Conservation (phyloP, 148 eudicot species). For the Amaranthus cruentus region DNA sequence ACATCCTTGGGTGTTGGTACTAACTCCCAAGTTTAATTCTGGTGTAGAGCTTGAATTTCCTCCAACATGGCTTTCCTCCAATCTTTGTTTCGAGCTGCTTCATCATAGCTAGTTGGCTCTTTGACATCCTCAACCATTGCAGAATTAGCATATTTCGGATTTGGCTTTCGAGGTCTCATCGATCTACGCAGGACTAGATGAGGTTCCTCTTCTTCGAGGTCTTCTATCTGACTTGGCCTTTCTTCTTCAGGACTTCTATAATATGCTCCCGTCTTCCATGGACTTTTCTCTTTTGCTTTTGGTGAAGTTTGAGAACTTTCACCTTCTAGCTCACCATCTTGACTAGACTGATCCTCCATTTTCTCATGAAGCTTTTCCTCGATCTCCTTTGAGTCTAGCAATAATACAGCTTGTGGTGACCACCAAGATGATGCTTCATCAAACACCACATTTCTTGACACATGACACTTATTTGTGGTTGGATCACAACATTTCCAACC, state of each 20-base stretch:
- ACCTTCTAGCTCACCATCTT: background rate
- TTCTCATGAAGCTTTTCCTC: background rate
- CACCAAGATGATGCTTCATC: conserved; percentile 4
- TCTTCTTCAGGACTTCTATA: background rate
- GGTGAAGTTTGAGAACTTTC: background rate
- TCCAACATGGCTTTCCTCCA: too few species aligned
- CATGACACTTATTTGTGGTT: background rate
- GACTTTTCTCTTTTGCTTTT: background rate
- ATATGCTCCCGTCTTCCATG: background rate
- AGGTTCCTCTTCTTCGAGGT: background rate
- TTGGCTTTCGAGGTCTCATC: background rate
- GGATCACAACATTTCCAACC: conserved; percentile 14
- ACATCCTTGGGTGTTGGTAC: background rate
- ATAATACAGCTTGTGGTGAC: background rate
- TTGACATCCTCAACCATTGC: too few species aligned
- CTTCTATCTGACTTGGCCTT: conserved; percentile 1
- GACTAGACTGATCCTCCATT: background rate
- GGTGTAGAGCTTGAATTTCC: background rate
- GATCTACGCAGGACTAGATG: background rate
- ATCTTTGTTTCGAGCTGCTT: too few species aligned
- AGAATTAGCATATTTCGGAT: conserved; percentile 1
- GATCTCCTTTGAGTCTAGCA: background rate
- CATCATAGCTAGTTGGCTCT: too few species aligned
- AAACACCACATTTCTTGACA: background rate
- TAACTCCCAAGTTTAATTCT: conserved; percentile 17